These are phyloP conservation scores for Capsicum pubescens DNA, from an alignment of 257 asterid genomes.

Conservation along the genomic window DNA sequence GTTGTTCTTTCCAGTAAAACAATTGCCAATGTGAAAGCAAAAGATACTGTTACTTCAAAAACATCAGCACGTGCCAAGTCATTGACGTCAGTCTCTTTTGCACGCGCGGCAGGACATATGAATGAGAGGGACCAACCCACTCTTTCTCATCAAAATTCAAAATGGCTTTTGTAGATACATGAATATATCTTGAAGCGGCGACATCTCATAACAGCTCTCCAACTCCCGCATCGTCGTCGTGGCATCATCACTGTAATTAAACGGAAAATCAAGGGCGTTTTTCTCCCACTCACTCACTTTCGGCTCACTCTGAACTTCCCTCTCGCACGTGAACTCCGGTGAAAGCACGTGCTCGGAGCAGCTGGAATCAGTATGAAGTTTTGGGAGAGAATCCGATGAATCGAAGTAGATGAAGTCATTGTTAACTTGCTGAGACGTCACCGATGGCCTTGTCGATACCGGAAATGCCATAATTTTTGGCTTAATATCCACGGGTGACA, in stretches of 20 bases:
- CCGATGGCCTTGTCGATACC: conserved; percentile 40
- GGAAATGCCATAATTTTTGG: conserved; percentile 39
- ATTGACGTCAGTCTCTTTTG: conserved; percentile 11
- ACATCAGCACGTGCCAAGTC: conserved; percentile 4
- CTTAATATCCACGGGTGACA: conserved; percentile 46
- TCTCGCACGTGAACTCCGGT: conserved; percentile 51
- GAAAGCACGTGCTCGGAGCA: conserved; percentile 63
- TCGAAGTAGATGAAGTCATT: conserved; percentile 51
- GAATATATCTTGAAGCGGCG: conserved; percentile 34
- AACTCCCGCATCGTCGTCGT: no score
- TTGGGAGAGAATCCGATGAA: conserved; percentile 57
- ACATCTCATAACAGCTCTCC: neutral
- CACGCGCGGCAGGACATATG: neutral
- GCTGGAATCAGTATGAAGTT: conserved; percentile 65
- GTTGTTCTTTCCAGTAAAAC: neutral
- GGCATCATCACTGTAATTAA: conserved; percentile 27
- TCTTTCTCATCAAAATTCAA: neutral
- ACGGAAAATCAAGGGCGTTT: neutral
- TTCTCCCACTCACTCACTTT: conserved; percentile 50
- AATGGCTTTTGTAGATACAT: conserved; percentile 29
- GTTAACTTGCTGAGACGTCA: conserved; percentile 48
- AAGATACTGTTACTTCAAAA: neutral
- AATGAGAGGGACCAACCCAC: neutral
- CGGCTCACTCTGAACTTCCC: conserved; percentile 69
- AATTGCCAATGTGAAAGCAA: neutral